Evolutionary conservation across 768 basidiomycete genomes (phyloP).

Genomic region (Sarcodon sp.): DNA sequence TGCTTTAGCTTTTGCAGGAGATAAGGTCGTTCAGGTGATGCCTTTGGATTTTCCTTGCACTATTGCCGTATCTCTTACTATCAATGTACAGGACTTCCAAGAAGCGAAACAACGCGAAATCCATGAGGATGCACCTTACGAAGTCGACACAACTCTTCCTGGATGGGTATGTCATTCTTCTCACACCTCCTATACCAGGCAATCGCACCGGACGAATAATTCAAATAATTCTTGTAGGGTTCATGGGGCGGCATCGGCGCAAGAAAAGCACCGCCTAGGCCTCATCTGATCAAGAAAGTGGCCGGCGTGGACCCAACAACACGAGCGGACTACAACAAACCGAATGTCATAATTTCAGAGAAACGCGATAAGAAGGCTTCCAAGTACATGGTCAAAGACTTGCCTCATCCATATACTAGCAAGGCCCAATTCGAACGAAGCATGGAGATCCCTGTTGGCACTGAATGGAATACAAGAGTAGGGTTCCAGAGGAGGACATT

Average conservation of each 20-base stretch:
- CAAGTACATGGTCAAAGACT: conserved; percentile 81
- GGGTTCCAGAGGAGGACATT: conserved; percentile 76
- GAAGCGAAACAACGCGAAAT: conserved; percentile 75
- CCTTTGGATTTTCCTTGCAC: not conserved
- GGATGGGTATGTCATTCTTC: conserved; percentile 67
- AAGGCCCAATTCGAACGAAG: conserved; percentile 84
- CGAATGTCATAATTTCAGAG: conserved; percentile 92
- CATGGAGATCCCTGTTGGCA: conserved; percentile 71
- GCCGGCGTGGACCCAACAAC: conserved; percentile 68
- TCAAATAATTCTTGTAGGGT: conserved; percentile 38
- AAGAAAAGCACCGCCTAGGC: conserved; percentile 44
- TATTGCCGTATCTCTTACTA: conserved; percentile 2
- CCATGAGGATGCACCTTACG: conserved; percentile 75
- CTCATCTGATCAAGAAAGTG: conserved; percentile 67
- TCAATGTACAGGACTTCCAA: conserved; percentile 57
- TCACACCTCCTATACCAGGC: not conserved
- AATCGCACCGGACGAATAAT: not conserved
- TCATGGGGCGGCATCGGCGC: conserved; percentile 82
- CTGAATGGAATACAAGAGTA: conserved; percentile 88
- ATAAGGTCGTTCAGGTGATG: conserved; percentile 84
- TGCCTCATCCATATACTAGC: conserved; percentile 92
- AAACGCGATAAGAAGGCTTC: conserved; percentile 88
- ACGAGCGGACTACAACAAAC: conserved; percentile 76
- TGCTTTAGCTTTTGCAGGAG: conserved; percentile 90
- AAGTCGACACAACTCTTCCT: conserved; percentile 82